These are phyloP conservation scores for Globisporangium cylindrosporum DNA, from an alignment of 352 stramenopile genomes.

Conservation along the genomic window DNA sequence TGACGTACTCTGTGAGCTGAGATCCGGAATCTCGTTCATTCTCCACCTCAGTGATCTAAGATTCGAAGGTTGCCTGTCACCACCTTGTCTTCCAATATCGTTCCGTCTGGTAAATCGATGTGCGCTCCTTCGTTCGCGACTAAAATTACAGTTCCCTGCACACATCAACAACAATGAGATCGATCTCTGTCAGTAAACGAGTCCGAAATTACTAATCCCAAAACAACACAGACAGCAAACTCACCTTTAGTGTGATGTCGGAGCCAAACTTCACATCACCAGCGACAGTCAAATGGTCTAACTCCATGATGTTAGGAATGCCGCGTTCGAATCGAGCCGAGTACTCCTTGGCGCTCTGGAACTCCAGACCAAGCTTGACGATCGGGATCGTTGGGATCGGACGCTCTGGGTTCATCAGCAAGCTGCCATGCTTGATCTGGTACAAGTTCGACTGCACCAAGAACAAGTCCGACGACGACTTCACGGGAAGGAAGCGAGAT, in stretches of 20 bases:
- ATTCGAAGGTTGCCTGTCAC: slow-evolving; percentile 93
- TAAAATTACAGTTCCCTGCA: slow-evolving; percentile 92
- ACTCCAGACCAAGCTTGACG: slow-evolving; percentile 92
- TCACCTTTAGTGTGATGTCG: slow-evolving; percentile 90
- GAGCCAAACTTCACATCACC: slow-evolving; percentile 93
- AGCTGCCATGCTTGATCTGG: slow-evolving; percentile 89
- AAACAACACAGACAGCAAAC: slow-evolving; percentile 9
- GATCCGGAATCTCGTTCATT: background rate
- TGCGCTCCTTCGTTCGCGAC: slow-evolving; percentile 92
- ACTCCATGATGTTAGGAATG: slow-evolving; percentile 92
- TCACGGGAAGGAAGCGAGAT: slow-evolving; percentile 97
- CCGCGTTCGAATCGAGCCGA: slow-evolving; percentile 79
- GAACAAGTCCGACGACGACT: slow-evolving; percentile 98
- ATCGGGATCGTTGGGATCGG: slow-evolving; percentile 87
- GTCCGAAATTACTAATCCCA: background rate
- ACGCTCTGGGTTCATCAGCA: slow-evolving; percentile 86
- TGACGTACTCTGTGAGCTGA: background rate
- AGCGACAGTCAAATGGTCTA: slow-evolving; percentile 92
- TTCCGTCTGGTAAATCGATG: slow-evolving; percentile 92
- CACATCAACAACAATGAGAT: slow-evolving; percentile 1
- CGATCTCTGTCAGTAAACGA: background rate
- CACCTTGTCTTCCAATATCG: slow-evolving; percentile 93
- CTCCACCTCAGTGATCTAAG: slow-evolving; percentile 77
- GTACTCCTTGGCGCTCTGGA: slow-evolving; percentile 89
- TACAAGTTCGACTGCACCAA: slow-evolving; percentile 93